Percentiles rank a stretch among this genome's conserved stretches.
Evolutionary conservation across 345 rosid genomes (phyloP).

Genomic region (Eucalyptus marginata): DNA sequence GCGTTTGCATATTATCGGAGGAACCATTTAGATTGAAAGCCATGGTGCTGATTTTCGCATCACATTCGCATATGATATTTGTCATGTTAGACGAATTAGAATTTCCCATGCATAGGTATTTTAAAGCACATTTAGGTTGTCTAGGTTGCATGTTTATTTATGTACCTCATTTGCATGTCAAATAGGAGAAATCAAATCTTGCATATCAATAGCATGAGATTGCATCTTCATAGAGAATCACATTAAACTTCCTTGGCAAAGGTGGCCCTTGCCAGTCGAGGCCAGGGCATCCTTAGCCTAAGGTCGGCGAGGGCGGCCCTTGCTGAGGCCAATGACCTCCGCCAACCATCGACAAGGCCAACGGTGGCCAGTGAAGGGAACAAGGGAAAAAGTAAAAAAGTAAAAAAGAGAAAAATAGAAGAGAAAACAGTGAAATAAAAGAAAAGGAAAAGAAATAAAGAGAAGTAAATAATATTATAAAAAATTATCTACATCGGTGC

Average conservation of each 20-base stretch:
- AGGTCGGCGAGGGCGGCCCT: fast-evolving
- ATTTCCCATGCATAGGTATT: neutral
- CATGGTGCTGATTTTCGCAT: neutral
- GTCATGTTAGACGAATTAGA: neutral
- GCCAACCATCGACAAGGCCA: fast-evolving
- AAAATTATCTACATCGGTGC: no score
- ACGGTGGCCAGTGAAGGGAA: fast-evolving
- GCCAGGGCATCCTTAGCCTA: fast-evolving
- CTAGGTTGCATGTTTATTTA: neutral
- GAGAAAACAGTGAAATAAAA: no score
- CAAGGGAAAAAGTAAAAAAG: no score
- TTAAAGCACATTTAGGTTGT: neutral
- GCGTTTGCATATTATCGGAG: neutral
- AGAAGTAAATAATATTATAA: fast-evolving
- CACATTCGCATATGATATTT: neutral
- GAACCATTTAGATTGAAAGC: neutral
- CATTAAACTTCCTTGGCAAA: neutral
- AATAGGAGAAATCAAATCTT: neutral
- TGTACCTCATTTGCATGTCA: neutral
- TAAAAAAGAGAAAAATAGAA: no score
- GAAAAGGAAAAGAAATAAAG: no score
- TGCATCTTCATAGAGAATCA: neutral
- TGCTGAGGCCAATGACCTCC: no score
- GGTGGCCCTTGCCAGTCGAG: fast-evolving
- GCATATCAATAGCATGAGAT: neutral